Evolutionary conservation across 1,284 basidiomycete genomes (phyloP), one percentile per base, ranked within the genome.

Genomic region (Phaffia rhodozyma): DNA sequence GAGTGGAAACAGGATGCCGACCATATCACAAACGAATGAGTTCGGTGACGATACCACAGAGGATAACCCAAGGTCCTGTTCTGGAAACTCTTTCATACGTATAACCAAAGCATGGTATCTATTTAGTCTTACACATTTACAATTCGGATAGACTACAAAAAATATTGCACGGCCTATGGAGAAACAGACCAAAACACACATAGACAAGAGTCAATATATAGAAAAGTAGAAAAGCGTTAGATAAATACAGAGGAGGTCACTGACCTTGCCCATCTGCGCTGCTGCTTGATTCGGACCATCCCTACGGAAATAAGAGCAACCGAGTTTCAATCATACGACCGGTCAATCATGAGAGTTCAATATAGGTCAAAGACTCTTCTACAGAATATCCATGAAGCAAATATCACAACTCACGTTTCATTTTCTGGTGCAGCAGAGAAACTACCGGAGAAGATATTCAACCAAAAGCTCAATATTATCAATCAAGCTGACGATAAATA

Each of bases 341-440:
- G 9, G 29, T 48, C 50, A 6, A 38, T 27, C 7, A 13, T 34
- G 34, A 61, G 29, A 6, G 3, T 7, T 16, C 38, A 16, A 11
- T 2, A 11, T 16, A 11, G 2, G 16, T 16, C 13, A 2, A 2
- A 43, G 16, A 2, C 7, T 43, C 25, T 32, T 27, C 13, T n/a
- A 16, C 3, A 29, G 1, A 23, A 23, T 23, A 1, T 18, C 51
- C 21, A 0, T 4, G 16, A 3, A 18, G 32, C 1, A 9, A 11
- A 56, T 5, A 38, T 27, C 0, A 5, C 3, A 7, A 69, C 73
- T 54, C 34, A 72, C 68, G 70, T 75, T 62, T 96, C 94, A 74
- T 99, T 99, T 76, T 99, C 96, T 11, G 96, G 96, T 5, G 96
- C 96, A 3, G 96, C 96, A 70, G 96, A 91, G 72, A 98, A 77